Percentiles rank a stretch among this genome's conserved stretches.
These are phyloP conservation scores for Beauveria medogensis DNA, from an alignment of 2,329 filamentous ascomycete genomes.

Conservation along the genomic window DNA sequence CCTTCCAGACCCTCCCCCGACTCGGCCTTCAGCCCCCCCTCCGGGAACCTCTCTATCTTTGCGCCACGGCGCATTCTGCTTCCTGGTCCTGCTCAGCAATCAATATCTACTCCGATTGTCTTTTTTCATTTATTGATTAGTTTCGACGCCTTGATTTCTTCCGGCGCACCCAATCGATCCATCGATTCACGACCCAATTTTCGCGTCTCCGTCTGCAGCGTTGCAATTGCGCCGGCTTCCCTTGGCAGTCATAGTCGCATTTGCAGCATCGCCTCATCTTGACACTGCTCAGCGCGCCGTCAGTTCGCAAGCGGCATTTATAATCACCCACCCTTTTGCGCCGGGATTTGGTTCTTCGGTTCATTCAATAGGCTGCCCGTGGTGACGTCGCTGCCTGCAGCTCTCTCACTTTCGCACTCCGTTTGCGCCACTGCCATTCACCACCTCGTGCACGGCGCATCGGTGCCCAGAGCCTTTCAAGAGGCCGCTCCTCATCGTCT, in stretches of 20 bases:
- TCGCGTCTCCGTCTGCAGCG: neutral
- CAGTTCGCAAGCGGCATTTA: neutral
- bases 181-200: conserved; percentile 1
- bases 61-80: conserved; percentile 8
- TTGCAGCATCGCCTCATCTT: neutral
- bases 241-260: neutral
- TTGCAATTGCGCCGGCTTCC: neutral
- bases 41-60: neutral
- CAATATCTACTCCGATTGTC: neutral
- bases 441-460: neutral
- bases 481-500: neutral
- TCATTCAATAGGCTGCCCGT: neutral
- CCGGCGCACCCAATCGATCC: neutral
- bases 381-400: neutral
- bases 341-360: neutral
- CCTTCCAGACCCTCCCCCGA: conserved; percentile 29
- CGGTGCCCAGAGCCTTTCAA: neutral
- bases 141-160: conserved; percentile 8
- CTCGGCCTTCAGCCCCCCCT: conserved; percentile 9
- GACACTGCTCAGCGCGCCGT: neutral
- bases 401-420: conserved; percentile 2
- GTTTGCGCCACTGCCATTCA: conserved; percentile 6
- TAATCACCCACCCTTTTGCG: neutral
- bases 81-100: neutral
- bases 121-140: neutral